These are phyloP conservation scores for Trametes sp. DNA, from an alignment of 1,284 basidiomycete genomes.

Conservation along the genomic window DNA sequence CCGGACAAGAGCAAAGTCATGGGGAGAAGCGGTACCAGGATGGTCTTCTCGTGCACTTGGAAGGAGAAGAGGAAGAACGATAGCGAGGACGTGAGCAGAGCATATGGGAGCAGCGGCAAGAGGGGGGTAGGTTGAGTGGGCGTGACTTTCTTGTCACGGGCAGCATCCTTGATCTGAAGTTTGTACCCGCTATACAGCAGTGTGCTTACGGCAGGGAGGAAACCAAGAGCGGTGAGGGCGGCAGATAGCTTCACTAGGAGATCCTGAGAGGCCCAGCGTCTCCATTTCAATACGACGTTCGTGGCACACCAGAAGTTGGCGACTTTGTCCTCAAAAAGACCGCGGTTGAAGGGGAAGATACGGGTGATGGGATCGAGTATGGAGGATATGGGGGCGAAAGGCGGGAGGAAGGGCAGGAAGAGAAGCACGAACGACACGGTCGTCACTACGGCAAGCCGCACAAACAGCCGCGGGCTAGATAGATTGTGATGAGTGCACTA, in stretches of 20 bases:
- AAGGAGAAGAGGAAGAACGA: conserved; percentile 97
- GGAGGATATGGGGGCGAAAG: conserved; percentile 55
- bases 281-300: conserved; percentile 91
- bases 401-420: conserved; percentile 80
- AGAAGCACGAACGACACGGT: conserved; percentile 68
- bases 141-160: conserved; percentile 23
- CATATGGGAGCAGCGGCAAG: conserved; percentile 71
- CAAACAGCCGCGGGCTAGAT: conserved; percentile 68
- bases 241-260: conserved; percentile 66
- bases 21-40: conserved; percentile 88
- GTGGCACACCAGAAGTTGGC: conserved; percentile 96
- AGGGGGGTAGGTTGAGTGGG: conserved; percentile 49
- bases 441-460: conserved; percentile 71
- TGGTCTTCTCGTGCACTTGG: conserved; percentile 95
- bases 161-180: conserved; percentile 35
- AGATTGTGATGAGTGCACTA: no score
- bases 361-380: conserved; percentile 76
- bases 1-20: conserved; percentile 81
- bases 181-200: conserved; percentile 59
- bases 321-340: conserved; percentile 96
- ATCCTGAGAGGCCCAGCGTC: conserved; percentile 54
- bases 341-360: conserved; percentile 91
- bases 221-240: conserved; percentile 66
- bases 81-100: conserved; percentile 76
- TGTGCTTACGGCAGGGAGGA: conserved; percentile 66